Conservation (phyloP, 495 filamentous ascomycete genomes). For the Venustampulla echinocandica region DNA sequence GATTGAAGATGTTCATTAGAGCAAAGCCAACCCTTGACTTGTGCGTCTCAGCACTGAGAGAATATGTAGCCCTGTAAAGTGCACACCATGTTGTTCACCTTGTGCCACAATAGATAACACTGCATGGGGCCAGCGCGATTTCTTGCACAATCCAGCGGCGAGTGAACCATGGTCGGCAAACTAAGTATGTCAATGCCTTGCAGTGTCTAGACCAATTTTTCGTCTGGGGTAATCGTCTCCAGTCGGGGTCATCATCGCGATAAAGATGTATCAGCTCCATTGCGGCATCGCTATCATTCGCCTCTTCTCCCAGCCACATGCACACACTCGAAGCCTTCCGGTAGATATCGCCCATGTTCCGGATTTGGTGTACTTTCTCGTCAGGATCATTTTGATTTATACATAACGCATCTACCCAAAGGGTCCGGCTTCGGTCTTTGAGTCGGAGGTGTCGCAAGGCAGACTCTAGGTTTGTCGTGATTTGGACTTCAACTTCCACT, state of each 20-base stretch:
- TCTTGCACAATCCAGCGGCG: neutral
- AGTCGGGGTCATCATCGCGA: neutral
- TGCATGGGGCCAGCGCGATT: neutral
- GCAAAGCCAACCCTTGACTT: neutral
- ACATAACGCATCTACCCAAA: conserved; percentile 27
- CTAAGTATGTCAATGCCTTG: neutral
- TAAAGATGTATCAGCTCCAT: neutral
- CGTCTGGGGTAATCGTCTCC: neutral
- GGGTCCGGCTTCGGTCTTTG: neutral
- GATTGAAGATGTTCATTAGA: neutral
- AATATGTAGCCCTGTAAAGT: neutral
- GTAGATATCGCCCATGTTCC: neutral
- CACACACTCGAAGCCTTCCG: neutral
- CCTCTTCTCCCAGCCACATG: neutral
- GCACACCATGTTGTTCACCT: neutral
- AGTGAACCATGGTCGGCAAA: conserved; percentile 14
- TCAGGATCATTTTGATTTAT: conserved; percentile 21
- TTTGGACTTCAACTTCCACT: too few species aligned
- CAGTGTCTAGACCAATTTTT: neutral
- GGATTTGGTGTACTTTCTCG: neutral
- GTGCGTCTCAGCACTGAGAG: neutral
- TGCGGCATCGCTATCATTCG: neutral
- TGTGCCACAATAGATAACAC: neutral
- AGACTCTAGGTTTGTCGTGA: conserved; percentile 19
- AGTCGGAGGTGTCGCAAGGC: conserved; percentile 20